Percentiles rank a stretch among this genome's conserved stretches.
phyloP scores from a whole-genome alignment of 2,329 filamentous ascomycete species.

The Alternaria sp. region DNA sequence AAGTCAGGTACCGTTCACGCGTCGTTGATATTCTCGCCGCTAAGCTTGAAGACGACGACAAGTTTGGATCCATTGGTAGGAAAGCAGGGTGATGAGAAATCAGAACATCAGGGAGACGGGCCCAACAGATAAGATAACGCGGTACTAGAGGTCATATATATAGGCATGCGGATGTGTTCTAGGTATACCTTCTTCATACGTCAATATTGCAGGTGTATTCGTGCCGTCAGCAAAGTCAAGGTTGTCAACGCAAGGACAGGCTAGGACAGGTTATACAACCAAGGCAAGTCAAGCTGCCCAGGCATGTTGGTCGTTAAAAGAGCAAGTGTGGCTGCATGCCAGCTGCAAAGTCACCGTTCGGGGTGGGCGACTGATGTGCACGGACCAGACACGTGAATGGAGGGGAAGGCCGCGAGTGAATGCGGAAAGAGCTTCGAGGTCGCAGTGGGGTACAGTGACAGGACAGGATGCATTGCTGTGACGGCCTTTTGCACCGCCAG shows the following conservation, averaged over 20 bases:
- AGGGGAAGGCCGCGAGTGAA: conserved; percentile 6
- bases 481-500: conserved; percentile 4
- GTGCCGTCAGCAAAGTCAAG: background rate
- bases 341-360: conserved; percentile 4
- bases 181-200: background rate
- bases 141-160: background rate
- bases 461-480: background rate
- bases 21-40: background rate
- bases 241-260: background rate
- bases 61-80: background rate
- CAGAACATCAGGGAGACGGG: background rate
- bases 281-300: conserved; percentile 8
- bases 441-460: conserved; percentile 8
- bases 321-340: background rate
- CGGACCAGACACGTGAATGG: conserved; percentile 16
- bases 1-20: background rate
- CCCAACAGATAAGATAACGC: background rate
- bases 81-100: too few species aligned
- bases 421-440: conserved; percentile 1
- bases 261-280: background rate
- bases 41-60: background rate
- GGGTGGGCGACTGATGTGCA: background rate
- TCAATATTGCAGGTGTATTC: background rate
- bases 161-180: background rate
- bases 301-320: background rate